Evolutionary conservation across 352 stramenopile species (phyloP).

Genomic region (Phytophthora sojae): DNA sequence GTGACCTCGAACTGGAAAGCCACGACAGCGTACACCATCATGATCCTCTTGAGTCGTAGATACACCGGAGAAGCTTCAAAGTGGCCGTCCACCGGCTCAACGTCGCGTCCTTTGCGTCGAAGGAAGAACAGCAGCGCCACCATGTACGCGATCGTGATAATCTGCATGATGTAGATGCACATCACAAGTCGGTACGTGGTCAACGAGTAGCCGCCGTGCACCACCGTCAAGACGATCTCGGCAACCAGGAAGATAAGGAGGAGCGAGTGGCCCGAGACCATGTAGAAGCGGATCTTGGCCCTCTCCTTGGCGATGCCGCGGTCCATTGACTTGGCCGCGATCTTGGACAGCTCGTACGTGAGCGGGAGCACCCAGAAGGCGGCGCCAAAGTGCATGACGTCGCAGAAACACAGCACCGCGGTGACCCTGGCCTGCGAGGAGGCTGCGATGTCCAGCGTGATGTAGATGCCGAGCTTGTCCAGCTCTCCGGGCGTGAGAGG

Average conservation of each 20-base stretch:
- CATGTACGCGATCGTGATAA: constrained; percentile 47
- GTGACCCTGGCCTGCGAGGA: constrained; percentile 30
- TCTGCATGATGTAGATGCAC: constrained; percentile 42
- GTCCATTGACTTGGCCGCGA: constrained; percentile 57
- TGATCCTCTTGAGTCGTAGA: constrained; percentile 49
- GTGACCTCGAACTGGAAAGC: constrained; percentile 51
- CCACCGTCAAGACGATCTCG: constrained; percentile 21
- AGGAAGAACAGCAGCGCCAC: constrained; percentile 35
- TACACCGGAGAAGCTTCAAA: constrained; percentile 57
- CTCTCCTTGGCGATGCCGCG: constrained; percentile 46
- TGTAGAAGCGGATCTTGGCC: constrained; percentile 37
- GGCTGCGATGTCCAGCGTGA: constrained; percentile 27
- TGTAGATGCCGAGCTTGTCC: constrained; percentile 44
- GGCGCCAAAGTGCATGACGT: constrained; percentile 45
- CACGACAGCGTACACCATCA: constrained; percentile 58
- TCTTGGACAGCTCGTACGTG: constrained; percentile 51
- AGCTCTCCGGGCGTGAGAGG: constrained; percentile 31
- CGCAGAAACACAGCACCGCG: constrained; percentile 34
- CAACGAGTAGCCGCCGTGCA: constrained; percentile 34
- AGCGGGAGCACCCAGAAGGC: constrained; percentile 50
- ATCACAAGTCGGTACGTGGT: constrained; percentile 32
- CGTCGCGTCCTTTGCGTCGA: constrained; percentile 39
- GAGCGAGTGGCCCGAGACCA: constrained; percentile 13
- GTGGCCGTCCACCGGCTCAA: constrained; percentile 47
- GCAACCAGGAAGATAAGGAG: constrained; percentile 24